Evolutionary conservation across 257 asterid species (phyloP), one percentile per base, ranked within the genome.

Genomic region (Solanum arcanum): DNA sequence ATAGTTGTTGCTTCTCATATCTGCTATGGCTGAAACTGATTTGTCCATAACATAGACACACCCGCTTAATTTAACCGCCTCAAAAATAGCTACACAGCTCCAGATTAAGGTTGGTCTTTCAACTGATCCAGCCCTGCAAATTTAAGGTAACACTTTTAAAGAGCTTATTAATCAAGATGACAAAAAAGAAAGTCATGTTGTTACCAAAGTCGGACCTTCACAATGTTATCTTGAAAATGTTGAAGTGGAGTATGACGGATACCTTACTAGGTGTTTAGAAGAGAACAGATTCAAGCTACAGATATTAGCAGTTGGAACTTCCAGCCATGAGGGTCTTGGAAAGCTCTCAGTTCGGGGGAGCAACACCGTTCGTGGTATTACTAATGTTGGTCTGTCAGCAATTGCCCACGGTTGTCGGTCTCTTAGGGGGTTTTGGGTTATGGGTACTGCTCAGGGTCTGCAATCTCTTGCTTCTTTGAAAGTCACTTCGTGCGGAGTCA

Each of bases 321-420:
- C 96, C 18, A 89, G 93, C 89, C 98, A 95, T 23, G 98, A 98
- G 69, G 99, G 99, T 13, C 94, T 97, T 10, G 98, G 97, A 44
- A 97, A 97, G 93, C 98, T 97, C 66, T 94, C 93, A 0, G 88
- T 97, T 83, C 86, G 98, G 44, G 98, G 98, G 85, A 91, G 94
- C 88, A 92, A 91, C 90, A 47, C 95, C 11, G 15, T 76, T 16
- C 90, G 95, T 73, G 98, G 96, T 5, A 94, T 94, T 85, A 90
- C 97, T 9, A 86, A 93, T 72, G 23, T 37, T 21, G 99, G 97
- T 76, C 90, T 97, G 86, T 92, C 94, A 6, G 97, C 94, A 52
- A 92, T 95, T 47, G 97, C 97, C 46, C 98, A 89, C n/a, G 94
- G 98, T 77, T 97, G 98, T 91, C 98, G 95, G 84, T 93, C 98